phyloP scores from a whole-genome alignment of 805 yeast genomes.

The Isabelozyma heimii region DNA sequence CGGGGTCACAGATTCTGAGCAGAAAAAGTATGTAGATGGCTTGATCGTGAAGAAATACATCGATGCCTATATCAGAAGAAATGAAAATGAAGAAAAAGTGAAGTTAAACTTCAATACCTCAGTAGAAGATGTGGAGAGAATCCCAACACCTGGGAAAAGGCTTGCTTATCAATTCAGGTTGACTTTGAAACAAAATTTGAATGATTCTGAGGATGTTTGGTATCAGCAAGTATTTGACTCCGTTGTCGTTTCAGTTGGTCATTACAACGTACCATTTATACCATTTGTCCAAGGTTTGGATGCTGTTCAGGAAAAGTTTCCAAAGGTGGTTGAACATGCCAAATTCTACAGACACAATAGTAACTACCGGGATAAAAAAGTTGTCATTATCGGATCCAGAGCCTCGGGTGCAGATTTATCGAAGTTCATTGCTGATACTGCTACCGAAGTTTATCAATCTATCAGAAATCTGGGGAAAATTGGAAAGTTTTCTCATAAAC shows the following conservation, averaged over 20 bases:
- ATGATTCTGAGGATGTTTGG: slow-evolving; percentile 32
- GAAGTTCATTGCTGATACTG: slow-evolving; percentile 19
- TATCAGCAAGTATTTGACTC: slow-evolving; percentile 36
- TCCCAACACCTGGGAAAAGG: slow-evolving; percentile 1
- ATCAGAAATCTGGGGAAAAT: slow-evolving; percentile 14
- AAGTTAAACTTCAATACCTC: slow-evolving; percentile 28
- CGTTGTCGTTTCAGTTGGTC: slow-evolving; percentile 46
- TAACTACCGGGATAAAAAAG: slow-evolving; percentile 30
- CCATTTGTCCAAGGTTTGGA: slow-evolving; percentile 42
- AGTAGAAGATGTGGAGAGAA: slow-evolving; percentile 34
- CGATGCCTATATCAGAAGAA: slow-evolving; percentile 21
- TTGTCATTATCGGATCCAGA: slow-evolving; percentile 20
- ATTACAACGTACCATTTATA: slow-evolving; percentile 45
- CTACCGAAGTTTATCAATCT: slow-evolving; percentile 25
- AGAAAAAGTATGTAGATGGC: slow-evolving; percentile 24
- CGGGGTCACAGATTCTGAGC: slow-evolving; percentile 13
- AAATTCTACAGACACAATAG: slow-evolving; percentile 37
- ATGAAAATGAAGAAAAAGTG: slow-evolving; percentile 13
- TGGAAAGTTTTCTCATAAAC: slow-evolving; percentile 3
- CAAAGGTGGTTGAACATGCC: slow-evolving; percentile 39
- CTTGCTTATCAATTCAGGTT: slow-evolving; percentile 13
- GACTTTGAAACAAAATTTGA: slow-evolving; percentile 13
- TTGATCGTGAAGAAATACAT: slow-evolving; percentile 25
- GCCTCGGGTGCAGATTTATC: slow-evolving; percentile 28
- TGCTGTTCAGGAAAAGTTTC: slow-evolving; percentile 28